Base-by-base conservation (phyloP, 495 filamentous ascomycete species). In the Penicillium herquei region DNA sequence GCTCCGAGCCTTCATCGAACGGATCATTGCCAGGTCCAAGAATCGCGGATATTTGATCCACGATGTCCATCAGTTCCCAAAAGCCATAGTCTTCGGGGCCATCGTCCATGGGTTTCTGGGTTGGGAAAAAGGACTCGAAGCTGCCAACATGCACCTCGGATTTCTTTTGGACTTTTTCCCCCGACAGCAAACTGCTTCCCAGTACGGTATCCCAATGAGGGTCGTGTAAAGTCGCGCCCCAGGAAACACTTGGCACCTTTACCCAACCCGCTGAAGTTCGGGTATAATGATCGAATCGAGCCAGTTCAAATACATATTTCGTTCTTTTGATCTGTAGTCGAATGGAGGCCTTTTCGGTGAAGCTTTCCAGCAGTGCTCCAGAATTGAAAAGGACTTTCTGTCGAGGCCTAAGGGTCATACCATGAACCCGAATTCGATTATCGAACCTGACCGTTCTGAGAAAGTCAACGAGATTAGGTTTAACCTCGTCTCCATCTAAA, bases 251-350 rank as follows among this genome's bases (percentile, higher is more conserved):
- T 0, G 51, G 54, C 11, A 12, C 32, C 6, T n/a, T 39, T 14
- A n/a, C 51, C 42, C 57, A 51, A 13, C 33, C 49, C 1, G 12
- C 41, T 34, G 3, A 50, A 34, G 26, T 57, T 51, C 14, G 58
- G 68, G 26, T 57, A 68, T 84, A 85, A 18, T 65, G 71, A 49
- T 82, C 82, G 55, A 82, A 82, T 6, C 84, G 69, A 13, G 79
- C 69, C 17, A 87, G 67, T 54, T 87, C 80, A 4, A 87, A 62
- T 5, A 81, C 70, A 49, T 82, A 84, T 0, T 72, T 70, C 0
- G 79, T 80, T 5, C 67, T 57, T 46, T 72, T 76, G 39, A 84
- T 63, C 8, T 63, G 65, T 47, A 79, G 84, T 14, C 68, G 69
- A 33, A 84, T 64, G 0, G 80, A 66, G 0, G 80, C 76, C 57